Conservation (phyloP, 163 green algal genomes). For the Chlorella variabilis region DNA sequence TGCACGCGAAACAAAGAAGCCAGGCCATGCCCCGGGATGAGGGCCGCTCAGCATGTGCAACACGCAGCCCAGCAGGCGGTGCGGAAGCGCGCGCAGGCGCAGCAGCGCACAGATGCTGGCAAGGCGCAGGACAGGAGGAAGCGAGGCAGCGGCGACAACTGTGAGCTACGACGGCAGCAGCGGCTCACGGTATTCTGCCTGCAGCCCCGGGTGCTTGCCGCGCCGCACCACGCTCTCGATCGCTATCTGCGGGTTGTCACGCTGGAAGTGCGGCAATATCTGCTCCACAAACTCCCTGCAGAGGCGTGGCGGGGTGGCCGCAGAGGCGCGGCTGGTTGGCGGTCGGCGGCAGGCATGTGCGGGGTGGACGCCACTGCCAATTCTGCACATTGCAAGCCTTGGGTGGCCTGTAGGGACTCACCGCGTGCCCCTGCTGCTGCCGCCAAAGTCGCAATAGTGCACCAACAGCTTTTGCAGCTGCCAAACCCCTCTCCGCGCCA, state of each 20-base stretch:
- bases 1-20: too few relatives aligned
- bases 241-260: slow-evolving; percentile 55
- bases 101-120: too few relatives aligned
- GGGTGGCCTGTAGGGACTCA: too few relatives aligned
- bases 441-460: slow-evolving; percentile 53
- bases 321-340: slow-evolving; percentile 9
- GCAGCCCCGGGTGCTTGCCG: slow-evolving; percentile 50
- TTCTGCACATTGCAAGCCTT: too few relatives aligned
- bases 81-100: too few relatives aligned
- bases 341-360: not conserved
- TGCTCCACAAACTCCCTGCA: slow-evolving; percentile 55
- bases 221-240: slow-evolving; percentile 27
- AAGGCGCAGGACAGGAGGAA: too few relatives aligned
- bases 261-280: slow-evolving; percentile 40
- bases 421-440: slow-evolving; percentile 54
- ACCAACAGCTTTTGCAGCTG: slow-evolving; percentile 54
- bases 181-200: slow-evolving; percentile 49
- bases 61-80: too few relatives aligned
- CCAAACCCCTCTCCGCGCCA: slow-evolving; percentile 57
- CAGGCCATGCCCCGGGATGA: too few relatives aligned
- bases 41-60: not conserved
- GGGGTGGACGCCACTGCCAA: not conserved
- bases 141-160: too few relatives aligned
- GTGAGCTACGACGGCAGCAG: too few relatives aligned
- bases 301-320: not conserved